Evolutionary conservation across 176 grass and related monocot genomes (phyloP).

Genomic region (Melocanna baccifera): DNA sequence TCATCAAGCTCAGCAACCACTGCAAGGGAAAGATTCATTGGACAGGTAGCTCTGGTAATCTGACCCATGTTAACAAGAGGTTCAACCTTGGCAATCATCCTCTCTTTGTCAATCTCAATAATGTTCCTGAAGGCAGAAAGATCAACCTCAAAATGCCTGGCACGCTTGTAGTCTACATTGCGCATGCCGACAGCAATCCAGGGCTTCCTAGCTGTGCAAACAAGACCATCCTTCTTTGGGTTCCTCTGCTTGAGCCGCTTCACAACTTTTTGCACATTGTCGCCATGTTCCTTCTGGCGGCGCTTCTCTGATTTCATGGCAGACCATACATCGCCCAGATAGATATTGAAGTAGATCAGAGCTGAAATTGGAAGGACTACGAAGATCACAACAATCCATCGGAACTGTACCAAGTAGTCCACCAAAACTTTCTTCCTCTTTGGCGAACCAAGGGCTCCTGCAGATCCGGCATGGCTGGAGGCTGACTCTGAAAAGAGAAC

Average conservation of each 20-base stretch:
- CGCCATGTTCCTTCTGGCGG: constrained; percentile 70
- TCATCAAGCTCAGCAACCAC: constrained; percentile 89
- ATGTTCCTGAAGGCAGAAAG: constrained; percentile 83
- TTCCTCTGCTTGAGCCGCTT: constrained; percentile 88
- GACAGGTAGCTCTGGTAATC: constrained; percentile 69
- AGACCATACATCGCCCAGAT: constrained; percentile 62
- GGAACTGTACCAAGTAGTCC: constrained; percentile 78
- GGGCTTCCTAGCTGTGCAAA: constrained; percentile 90
- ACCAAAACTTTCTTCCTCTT: constrained; percentile 77
- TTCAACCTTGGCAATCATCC: constrained; percentile 78
- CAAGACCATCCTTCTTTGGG: constrained; percentile 86
- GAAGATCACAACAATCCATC: constrained; percentile 86
- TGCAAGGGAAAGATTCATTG: constrained; percentile 75
- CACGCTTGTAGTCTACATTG: constrained; percentile 91
- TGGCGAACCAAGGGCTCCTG: constrained; percentile 46
- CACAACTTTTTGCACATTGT: constrained; percentile 76
- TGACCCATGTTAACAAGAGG: constrained; percentile 97
- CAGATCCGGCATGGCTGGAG: constrained; percentile 66
- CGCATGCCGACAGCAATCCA: constrained; percentile 92
- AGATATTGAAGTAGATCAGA: constrained; percentile 71
- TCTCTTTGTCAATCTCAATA: constrained; percentile 77
- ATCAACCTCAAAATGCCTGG: constrained; percentile 86
- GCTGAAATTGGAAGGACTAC: constrained; percentile 67
- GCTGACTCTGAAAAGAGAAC: constrained; percentile 7
- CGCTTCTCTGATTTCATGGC: constrained; percentile 74